Evolutionary conservation across 352 stramenopile genomes (phyloP).

Genomic region (Phytopythium kandeliae): DNA sequence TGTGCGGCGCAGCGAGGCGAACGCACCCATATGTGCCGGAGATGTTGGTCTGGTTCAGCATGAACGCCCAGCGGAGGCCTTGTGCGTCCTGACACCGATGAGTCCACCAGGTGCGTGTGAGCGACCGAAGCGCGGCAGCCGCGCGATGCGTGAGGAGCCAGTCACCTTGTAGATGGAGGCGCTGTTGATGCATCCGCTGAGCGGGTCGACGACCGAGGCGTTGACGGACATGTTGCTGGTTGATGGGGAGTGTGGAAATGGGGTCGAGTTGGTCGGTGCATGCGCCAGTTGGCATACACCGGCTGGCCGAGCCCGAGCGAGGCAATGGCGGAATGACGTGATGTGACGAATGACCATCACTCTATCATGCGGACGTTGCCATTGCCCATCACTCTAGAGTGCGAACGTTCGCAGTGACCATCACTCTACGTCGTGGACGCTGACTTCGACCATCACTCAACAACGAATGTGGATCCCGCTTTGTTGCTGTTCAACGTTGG

Average conservation of each 20-base stretch:
- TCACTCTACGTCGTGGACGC: not conserved
- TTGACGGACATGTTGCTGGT: not conserved
- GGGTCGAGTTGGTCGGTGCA: not conserved
- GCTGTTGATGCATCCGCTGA: slow-evolving; percentile 11
- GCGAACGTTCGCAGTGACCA: not conserved
- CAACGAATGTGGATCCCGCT: no score
- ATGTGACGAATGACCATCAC: not conserved
- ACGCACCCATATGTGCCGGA: slow-evolving; percentile 48
- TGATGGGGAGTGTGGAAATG: not conserved
- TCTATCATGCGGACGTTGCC: not conserved
- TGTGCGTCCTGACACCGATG: slow-evolving; percentile 28
- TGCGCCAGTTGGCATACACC: not conserved
- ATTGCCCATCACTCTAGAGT: slow-evolving; percentile 2
- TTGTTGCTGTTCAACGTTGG: no score
- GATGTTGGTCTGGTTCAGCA: slow-evolving; percentile 69
- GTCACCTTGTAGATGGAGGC: slow-evolving; percentile 23
- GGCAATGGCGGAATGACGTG: no score
- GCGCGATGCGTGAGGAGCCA: no score
- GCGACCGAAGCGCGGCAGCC: no score
- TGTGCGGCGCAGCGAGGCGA: not conserved
- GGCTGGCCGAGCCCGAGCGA: not conserved
- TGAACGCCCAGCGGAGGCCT: slow-evolving; percentile 60
- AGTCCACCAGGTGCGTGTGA: not conserved
- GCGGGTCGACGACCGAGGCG: slow-evolving; percentile 14
- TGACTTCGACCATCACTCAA: slow-evolving; percentile 2